Conservation (phyloP, 306 rosid genomes). For the Rosa lucieae region DNA sequence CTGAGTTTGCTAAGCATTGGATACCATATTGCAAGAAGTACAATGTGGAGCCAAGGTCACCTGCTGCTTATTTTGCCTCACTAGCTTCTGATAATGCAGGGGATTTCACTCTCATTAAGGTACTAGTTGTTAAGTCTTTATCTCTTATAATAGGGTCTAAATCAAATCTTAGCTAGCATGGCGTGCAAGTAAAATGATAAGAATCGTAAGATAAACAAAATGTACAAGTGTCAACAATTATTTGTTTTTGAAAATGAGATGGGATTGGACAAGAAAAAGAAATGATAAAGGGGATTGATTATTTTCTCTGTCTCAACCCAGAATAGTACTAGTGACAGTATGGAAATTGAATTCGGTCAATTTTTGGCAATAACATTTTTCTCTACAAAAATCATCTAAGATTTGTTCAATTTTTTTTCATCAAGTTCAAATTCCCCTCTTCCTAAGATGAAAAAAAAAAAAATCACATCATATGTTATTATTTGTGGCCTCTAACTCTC, state of each 20-base stretch:
- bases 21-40: conserved; percentile 66
- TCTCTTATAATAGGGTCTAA: background rate
- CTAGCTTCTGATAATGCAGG: background rate
- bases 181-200: background rate
- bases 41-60: conserved; percentile 69
- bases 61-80: conserved; percentile 61
- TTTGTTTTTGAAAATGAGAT: background rate
- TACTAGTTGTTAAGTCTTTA: background rate
- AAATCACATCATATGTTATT: too few relatives aligned
- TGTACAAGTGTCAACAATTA: background rate
- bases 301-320: too few relatives aligned
- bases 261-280: background rate
- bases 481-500: too few relatives aligned
- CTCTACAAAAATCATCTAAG: too few relatives aligned
- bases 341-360: background rate
- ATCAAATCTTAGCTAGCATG: background rate
- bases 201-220: background rate
- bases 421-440: too few relatives aligned
- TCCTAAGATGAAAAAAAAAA: too few relatives aligned
- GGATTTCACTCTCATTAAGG: conserved; percentile 41
- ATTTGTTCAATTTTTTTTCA: too few relatives aligned
- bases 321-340: too few relatives aligned
- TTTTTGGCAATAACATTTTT: too few relatives aligned
- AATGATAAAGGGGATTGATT: background rate
- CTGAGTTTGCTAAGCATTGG: conserved; percentile 80